These are phyloP conservation scores for Cytospora chrysosperma DNA, from an alignment of 2,329 filamentous ascomycete species.

Conservation along the genomic window DNA sequence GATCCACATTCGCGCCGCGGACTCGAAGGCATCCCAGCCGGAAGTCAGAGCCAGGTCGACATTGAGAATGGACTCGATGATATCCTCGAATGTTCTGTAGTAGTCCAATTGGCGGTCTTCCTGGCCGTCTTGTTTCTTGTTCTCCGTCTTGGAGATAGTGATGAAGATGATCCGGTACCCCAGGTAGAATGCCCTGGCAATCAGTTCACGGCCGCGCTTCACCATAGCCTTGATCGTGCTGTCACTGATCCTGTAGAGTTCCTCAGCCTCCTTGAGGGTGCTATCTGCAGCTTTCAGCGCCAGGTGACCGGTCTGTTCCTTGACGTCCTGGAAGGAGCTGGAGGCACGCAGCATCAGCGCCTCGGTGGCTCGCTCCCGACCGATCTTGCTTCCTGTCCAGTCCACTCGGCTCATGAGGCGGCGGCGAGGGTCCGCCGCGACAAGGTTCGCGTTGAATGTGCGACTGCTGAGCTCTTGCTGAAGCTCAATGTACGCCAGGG, in stretches of 20 bases:
- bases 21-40: slow-evolving; percentile 23
- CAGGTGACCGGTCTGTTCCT: background rate
- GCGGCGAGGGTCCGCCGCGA: slow-evolving; percentile 18
- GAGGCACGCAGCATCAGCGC: slow-evolving; percentile 19
- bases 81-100: slow-evolving; percentile 4
- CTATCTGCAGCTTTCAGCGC: background rate
- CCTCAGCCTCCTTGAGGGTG: background rate
- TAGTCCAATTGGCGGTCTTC: slow-evolving; percentile 18
- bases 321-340: slow-evolving; percentile 14
- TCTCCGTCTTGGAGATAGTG: background rate
- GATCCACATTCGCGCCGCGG: slow-evolving; percentile 19
- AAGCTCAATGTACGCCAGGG: slow-evolving; percentile 14
- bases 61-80: background rate
- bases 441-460: slow-evolving; percentile 20
- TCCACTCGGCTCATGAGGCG: slow-evolving; percentile 19
- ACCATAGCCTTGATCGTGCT: slow-evolving; percentile 11
- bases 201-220: slow-evolving; percentile 18
- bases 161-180: slow-evolving; percentile 14
- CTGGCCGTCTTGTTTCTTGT: background rate
- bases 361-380: slow-evolving; percentile 21
- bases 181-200: slow-evolving; percentile 16
- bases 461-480: slow-evolving; percentile 21
- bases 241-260: background rate
- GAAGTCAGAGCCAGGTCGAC: slow-evolving; percentile 3
- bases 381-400: slow-evolving; percentile 15